These are phyloP conservation scores for Periconia macrospinosa DNA, from an alignment of 2,329 filamentous ascomycete species.

Conservation along the genomic window DNA sequence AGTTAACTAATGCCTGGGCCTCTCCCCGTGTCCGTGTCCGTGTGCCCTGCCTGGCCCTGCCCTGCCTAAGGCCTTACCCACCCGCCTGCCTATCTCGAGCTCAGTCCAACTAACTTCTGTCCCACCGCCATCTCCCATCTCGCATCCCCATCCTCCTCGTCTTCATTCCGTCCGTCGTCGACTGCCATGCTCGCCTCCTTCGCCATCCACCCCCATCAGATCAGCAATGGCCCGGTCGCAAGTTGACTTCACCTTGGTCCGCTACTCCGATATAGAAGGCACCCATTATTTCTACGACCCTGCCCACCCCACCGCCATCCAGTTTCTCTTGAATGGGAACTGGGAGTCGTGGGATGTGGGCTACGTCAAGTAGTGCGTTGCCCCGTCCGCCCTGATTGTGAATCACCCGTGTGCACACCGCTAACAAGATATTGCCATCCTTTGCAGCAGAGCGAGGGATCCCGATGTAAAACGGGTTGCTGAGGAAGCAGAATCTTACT, in stretches of 20 bases:
- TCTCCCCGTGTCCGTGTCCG: neutral
- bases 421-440: conserved; percentile 7
- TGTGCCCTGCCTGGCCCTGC: neutral
- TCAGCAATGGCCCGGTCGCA: conserved; percentile 29
- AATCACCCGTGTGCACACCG: no score
- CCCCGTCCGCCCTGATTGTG: neutral
- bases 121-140: neutral
- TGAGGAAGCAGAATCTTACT: conserved; percentile 26
- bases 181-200: neutral
- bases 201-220: neutral
- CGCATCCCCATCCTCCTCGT: neutral
- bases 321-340: conserved; percentile 30
- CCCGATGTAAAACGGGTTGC: conserved; percentile 33
- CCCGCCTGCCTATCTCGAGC: neutral
- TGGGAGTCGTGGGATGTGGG: conserved; percentile 38
- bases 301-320: conserved; percentile 26
- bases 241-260: conserved; percentile 31
- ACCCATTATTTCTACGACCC: conserved; percentile 37
- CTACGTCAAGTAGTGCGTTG: conserved; percentile 30
- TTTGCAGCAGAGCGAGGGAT: conserved; percentile 26
- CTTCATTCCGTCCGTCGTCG: neutral
- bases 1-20: neutral
- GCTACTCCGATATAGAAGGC: conserved; percentile 32
- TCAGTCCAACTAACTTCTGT: neutral
- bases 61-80: neutral